A percentile compares a stretch with the other conserved stretches of the same genome.
These are phyloP conservation scores for Zoysia japonica DNA, from an alignment of 176 grass and related monocot species.

Conservation along the genomic window DNA sequence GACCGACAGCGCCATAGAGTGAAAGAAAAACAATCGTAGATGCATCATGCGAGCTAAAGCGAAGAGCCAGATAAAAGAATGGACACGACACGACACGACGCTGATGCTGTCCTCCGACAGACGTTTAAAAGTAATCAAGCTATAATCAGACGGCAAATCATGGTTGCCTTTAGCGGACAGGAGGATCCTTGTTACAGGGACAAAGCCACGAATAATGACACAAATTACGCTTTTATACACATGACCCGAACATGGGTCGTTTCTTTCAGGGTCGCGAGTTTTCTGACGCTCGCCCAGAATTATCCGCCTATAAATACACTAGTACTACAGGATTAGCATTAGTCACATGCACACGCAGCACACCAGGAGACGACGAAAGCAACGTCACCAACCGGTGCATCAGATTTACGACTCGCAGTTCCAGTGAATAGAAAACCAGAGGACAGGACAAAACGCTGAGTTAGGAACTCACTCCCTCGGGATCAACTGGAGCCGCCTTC, in stretches of 20 bases:
- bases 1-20: not conserved
- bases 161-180: slow-evolving; percentile 29
- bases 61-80: slow-evolving; percentile 14
- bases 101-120: slow-evolving; percentile 45
- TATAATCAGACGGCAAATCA: slow-evolving; percentile 12
- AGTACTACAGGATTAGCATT: not conserved
- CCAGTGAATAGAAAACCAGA: slow-evolving; percentile 17
- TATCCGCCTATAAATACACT: not conserved
- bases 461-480: slow-evolving; percentile 20
- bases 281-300: slow-evolving; percentile 33
- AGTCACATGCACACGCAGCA: not conserved
- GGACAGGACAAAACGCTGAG: slow-evolving; percentile 23
- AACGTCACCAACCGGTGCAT: slow-evolving; percentile 27
- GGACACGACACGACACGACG: slow-evolving; percentile 30
- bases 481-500: slow-evolving; percentile 1
- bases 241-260: slow-evolving; percentile 10
- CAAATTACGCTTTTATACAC: slow-evolving; percentile 34
- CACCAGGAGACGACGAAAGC: slow-evolving; percentile 3
- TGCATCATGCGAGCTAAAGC: not conserved
- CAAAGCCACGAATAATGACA: slow-evolving; percentile 31
- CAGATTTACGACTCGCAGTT: slow-evolving; percentile 30
- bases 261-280: not conserved
- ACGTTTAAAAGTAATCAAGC: not conserved
- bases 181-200: slow-evolving; percentile 19
- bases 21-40: not conserved